These are phyloP conservation scores for Theobroma cacao DNA, from an alignment of 345 rosid species.

Conservation along the genomic window DNA sequence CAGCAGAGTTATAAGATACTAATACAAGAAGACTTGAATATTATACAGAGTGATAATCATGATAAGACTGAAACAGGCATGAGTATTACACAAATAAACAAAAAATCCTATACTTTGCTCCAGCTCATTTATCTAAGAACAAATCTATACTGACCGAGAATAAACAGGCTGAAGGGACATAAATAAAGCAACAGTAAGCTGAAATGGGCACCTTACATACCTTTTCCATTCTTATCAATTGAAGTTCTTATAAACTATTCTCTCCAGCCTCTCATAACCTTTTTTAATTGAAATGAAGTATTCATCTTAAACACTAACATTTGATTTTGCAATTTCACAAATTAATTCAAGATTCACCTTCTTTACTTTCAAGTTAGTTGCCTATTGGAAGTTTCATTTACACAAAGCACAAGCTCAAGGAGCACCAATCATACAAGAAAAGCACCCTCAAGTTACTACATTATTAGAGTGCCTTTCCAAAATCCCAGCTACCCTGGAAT, in stretches of 20 bases:
- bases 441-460: neutral
- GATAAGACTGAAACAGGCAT: neutral
- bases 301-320: neutral
- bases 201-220: neutral
- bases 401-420: neutral
- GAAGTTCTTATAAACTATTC: neutral
- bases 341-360: neutral
- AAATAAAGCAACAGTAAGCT: neutral
- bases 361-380: neutral
- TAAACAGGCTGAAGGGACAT: neutral
- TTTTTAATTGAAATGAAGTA: slow-evolving; percentile 1
- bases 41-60: neutral
- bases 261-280: neutral
- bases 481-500: neutral
- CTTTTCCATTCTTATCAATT: neutral
- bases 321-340: neutral
- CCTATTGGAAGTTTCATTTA: neutral
- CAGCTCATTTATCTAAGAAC: neutral
- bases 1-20: neutral
- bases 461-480: neutral
- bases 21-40: neutral
- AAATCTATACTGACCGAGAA: neutral
- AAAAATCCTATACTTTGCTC: neutral
- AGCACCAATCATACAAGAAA: neutral
- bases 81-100: neutral